phyloP scores from a whole-genome alignment of 2,329 filamentous ascomycete species.

The Talaromyces sp. region DNA sequence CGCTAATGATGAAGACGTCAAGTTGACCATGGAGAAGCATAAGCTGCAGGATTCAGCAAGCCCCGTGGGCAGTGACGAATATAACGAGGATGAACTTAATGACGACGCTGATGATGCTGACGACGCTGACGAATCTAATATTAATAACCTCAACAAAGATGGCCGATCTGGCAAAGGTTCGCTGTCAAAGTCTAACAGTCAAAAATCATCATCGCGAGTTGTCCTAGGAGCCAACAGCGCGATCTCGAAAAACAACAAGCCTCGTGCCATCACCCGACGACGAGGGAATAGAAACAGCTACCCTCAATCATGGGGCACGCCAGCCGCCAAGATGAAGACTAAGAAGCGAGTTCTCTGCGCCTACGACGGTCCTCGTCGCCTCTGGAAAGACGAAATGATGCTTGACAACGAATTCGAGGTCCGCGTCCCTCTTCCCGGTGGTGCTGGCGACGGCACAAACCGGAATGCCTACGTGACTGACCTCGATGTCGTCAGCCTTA shows the following conservation, averaged over 20 bases:
- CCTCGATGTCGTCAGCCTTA: slow-evolving; percentile 84
- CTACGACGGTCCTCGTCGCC: slow-evolving; percentile 79
- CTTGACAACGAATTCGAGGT: slow-evolving; percentile 93
- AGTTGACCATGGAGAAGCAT: slow-evolving; percentile 58
- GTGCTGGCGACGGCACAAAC: slow-evolving; percentile 79
- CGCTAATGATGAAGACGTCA: slow-evolving; percentile 56
- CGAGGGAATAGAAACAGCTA: slow-evolving; percentile 93
- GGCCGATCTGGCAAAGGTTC: slow-evolving; percentile 48
- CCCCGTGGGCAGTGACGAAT: slow-evolving; percentile 47
- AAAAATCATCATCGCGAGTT: slow-evolving; percentile 46
- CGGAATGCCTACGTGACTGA: slow-evolving; percentile 82
- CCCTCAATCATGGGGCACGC: slow-evolving; percentile 88
- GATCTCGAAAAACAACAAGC: slow-evolving; percentile 58
- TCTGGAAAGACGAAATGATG: slow-evolving; percentile 99
- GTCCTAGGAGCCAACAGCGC: slow-evolving; percentile 48
- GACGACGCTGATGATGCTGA: slow-evolving; percentile 31
- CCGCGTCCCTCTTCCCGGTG: slow-evolving; percentile 72
- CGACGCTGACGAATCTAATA: slow-evolving; percentile 6
- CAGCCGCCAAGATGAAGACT: slow-evolving; percentile 92
- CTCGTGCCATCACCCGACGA: slow-evolving; percentile 62
- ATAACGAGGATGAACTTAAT: slow-evolving; percentile 51
- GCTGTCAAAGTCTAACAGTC: slow-evolving; percentile 51
- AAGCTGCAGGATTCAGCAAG: slow-evolving; percentile 50
- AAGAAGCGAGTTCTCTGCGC: slow-evolving; percentile 95
- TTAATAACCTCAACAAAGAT: slow-evolving; percentile 20